These are phyloP conservation scores for Ceratopteris richardii DNA, from an alignment of 75 land plant species.

Conservation along the genomic window DNA sequence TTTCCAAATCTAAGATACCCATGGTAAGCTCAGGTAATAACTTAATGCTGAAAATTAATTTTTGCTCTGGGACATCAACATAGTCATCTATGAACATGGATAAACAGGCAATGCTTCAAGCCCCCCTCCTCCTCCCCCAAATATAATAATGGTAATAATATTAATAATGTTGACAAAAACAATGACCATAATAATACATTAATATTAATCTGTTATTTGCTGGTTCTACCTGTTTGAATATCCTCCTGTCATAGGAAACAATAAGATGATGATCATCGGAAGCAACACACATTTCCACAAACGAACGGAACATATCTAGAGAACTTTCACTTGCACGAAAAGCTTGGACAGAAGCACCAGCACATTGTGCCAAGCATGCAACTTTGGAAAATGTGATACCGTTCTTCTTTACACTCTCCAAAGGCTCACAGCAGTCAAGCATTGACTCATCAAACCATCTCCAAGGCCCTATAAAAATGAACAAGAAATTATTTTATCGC, in stretches of 20 bases:
- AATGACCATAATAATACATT: no score
- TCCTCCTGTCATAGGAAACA: conserved; percentile 62
- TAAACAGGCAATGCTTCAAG: no score
- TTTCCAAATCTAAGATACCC: no score
- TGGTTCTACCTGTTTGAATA: conserved; percentile 52
- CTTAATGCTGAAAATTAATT: no score
- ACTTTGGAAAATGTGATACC: conserved; percentile 80
- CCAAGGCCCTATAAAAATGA: conserved; percentile 63
- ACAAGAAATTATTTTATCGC: conserved; percentile 4
- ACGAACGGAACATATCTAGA: conserved; percentile 53
- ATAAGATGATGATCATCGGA: conserved; percentile 76
- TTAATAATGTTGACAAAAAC: no score
- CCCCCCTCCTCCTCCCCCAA: no score
- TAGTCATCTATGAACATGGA: no score
- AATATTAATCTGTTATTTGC: no score
- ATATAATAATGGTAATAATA: no score
- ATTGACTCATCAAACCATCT: conserved; percentile 95
- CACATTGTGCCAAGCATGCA: conserved; percentile 63
- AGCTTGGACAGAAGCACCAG: conserved; percentile 72
- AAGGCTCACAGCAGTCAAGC: conserved; percentile 85
- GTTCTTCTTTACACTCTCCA: conserved; percentile 59
- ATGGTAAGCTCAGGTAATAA: no score
- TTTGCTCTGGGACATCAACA: no score
- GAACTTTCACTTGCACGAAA: conserved; percentile 46
- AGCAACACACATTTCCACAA: conserved; percentile 43